Evolutionary conservation across 2,329 filamentous ascomycete genomes (phyloP).

Genomic region (Colletotrichum coccodes): DNA sequence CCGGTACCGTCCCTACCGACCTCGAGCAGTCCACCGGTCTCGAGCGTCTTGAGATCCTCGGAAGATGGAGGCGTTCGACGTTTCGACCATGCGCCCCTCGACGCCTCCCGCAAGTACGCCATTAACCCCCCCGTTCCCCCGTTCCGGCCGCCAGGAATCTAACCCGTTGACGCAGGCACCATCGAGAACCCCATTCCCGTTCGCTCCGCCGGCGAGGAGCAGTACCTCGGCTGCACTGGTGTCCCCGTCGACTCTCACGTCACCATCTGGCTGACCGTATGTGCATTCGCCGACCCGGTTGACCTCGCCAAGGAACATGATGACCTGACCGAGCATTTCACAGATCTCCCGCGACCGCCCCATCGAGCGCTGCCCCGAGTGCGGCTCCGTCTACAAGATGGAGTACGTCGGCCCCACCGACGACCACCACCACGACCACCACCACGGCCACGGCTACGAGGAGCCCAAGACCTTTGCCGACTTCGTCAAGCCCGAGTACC

Average conservation of each 20-base stretch:
- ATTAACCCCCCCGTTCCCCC: background rate
- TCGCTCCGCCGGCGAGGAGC: slow-evolving; percentile 92
- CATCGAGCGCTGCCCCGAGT: slow-evolving; percentile 95
- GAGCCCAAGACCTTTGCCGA: slow-evolving; percentile 98
- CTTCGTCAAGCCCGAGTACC: slow-evolving; percentile 95
- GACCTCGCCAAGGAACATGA: background rate
- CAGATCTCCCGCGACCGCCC: slow-evolving; percentile 90
- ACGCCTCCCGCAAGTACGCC: slow-evolving; percentile 82
- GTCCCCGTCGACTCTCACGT: slow-evolving; percentile 91
- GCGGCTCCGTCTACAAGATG: slow-evolving; percentile 97
- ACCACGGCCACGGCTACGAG: slow-evolving; percentile 71
- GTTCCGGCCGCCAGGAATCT: slow-evolving; percentile 35
- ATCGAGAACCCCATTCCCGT: slow-evolving; percentile 90
- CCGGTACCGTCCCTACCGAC: slow-evolving; percentile 91
- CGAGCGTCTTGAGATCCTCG: slow-evolving; percentile 97
- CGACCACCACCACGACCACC: slow-evolving; percentile 67
- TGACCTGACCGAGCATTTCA: slow-evolving; percentile 11
- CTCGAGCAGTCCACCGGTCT: slow-evolving; percentile 96
- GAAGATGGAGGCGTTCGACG: slow-evolving; percentile 97
- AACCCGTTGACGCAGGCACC: slow-evolving; percentile 71
- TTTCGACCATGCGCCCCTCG: slow-evolving; percentile 98
- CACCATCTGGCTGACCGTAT: slow-evolving; percentile 90
- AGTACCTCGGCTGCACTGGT: slow-evolving; percentile 96
- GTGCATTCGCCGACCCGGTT: slow-evolving; percentile 44
- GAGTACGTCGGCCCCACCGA: slow-evolving; percentile 90